Base-by-base conservation (phyloP, 345 rosid genomes). In the Boechera divaricarpa region DNA sequence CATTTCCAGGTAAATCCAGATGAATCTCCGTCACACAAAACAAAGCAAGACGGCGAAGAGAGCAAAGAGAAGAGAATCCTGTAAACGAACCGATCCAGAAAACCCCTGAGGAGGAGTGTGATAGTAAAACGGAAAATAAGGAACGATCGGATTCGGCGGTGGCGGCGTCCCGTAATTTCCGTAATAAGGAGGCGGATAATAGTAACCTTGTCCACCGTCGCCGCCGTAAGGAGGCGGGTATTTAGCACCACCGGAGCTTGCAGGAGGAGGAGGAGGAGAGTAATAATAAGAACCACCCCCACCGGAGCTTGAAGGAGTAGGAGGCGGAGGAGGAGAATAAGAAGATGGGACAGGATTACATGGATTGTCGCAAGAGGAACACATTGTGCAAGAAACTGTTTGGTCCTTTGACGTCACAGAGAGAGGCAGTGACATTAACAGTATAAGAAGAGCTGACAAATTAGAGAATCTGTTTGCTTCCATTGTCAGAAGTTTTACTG, bases 61-160 rank as follows among this genome's bases (percentile, higher is more conserved):
- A 2, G 77, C 68, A 61, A 57, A 52, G 58, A 54, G 45, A 52
- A 26, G 38, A 54, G 47, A 45, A 61, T 41, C 44, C 1, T 57
- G 26, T 5, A 56, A 28, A 57, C 38, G 68, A 66, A 9, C 70
- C 4, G 74, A 70, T 5, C 73, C 63, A 31, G 86, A 77, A 7
- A 36, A 54, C 0, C 84, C 76, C 5, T 88, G 91, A 7, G 98
- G 94, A 21, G 98, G 96, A 57, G 2, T 85, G 77, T 92, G 80
- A 82, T 80, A 92, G 85, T 86, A 95, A 54, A 72, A 95, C 1
- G 99, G 99, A 61, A 95, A 95, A 85, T 92, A 95, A n/a, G 99
- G 99, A 12, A 95, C 99, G 64, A 95, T 91, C 1, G 98, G 99
- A 80, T 95, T 91, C 5, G 99, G 99, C 2, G 99, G 99, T 2